These are phyloP conservation scores for Xylaria multiplex DNA, from an alignment of 2,329 filamentous ascomycete genomes.

Conservation along the genomic window DNA sequence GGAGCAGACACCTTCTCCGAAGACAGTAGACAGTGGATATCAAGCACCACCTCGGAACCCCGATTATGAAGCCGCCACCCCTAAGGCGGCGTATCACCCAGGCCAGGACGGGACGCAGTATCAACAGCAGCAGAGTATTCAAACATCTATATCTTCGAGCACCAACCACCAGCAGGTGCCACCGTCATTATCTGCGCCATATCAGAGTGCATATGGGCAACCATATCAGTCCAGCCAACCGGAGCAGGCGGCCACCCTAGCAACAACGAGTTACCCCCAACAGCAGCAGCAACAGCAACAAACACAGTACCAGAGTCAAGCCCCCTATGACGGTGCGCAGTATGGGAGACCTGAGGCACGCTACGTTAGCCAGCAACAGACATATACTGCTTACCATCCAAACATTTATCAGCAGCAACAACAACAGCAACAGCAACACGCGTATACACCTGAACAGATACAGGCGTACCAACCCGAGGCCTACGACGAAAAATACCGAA, in stretches of 20 bases:
- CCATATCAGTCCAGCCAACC: constrained; percentile 41
- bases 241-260: constrained; percentile 23
- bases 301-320: constrained; percentile 28
- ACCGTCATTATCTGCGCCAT: constrained; percentile 31
- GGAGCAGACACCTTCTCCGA: constrained; percentile 38
- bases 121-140: constrained; percentile 29
- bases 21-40: constrained; percentile 31
- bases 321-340: constrained; percentile 32
- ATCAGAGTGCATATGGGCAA: constrained; percentile 35
- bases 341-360: constrained; percentile 30
- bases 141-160: constrained; percentile 28
- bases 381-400: constrained; percentile 42
- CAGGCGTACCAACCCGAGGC: constrained; percentile 35
- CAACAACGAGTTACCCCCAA: constrained; percentile 17
- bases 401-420: constrained; percentile 35
- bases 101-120: constrained; percentile 21
- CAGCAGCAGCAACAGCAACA: constrained; percentile 22
- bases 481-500: constrained; percentile 39
- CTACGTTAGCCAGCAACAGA: constrained; percentile 27
- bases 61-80: constrained; percentile 21
- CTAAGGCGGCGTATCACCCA: constrained; percentile 30
- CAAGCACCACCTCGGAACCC: constrained; percentile 25
- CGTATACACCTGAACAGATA: constrained; percentile 34
- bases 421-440: constrained; percentile 33
- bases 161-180: constrained; percentile 27